phyloP scores from a whole-genome alignment of 2,329 filamentous ascomycete genomes.

The Botrytis porri region DNA sequence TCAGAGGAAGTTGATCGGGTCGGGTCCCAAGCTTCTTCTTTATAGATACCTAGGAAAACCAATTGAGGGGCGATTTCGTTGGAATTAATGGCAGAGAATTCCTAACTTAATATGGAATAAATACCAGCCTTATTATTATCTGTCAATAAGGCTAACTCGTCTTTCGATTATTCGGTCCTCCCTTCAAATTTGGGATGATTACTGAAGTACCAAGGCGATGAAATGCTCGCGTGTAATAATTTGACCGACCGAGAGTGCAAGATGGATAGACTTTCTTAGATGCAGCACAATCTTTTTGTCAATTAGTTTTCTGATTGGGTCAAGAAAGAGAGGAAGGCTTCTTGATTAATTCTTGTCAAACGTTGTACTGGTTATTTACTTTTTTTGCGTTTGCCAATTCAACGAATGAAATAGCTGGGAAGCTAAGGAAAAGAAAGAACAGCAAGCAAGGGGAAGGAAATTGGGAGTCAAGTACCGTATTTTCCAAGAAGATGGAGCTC shows the following conservation, averaged over 20 bases:
- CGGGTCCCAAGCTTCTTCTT: background rate
- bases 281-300: background rate
- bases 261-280: background rate
- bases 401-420: background rate
- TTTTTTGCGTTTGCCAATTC: background rate
- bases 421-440: background rate
- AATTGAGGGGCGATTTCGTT: background rate
- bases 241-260: conserved; percentile 4
- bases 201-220: background rate
- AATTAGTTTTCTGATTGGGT: conserved; percentile 3
- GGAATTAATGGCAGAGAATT: background rate
- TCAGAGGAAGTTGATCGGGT: background rate
- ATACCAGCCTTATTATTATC: background rate
- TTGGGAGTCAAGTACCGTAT: background rate
- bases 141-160: background rate
- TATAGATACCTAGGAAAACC: background rate
- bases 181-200: background rate
- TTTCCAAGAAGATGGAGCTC: background rate
- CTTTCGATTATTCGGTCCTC: background rate
- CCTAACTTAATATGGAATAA: background rate
- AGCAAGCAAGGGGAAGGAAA: background rate
- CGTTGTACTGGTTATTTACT: background rate
- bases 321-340: background rate
- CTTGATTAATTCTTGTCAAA: background rate
- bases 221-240: conserved; percentile 1